Conservation (phyloP, 225 moss, liverwort and hornwort species). For the Bryoerythrophyllum caledonicum region DNA sequence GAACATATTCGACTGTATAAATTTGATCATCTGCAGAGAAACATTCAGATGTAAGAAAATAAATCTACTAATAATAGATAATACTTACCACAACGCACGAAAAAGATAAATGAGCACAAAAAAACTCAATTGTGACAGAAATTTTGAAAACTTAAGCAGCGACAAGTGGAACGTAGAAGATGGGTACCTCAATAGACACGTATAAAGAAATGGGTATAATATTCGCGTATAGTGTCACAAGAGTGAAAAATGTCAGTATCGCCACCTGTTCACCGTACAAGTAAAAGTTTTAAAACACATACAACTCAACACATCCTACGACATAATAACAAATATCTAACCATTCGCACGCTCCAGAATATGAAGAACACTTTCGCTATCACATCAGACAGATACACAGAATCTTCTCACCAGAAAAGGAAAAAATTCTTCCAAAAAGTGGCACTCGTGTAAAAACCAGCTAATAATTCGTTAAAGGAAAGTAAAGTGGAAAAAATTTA, state of each 20-base stretch:
- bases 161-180: slow-evolving; percentile 1
- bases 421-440: background rate
- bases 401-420: slow-evolving; percentile 7
- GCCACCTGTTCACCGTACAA: slow-evolving; percentile 61
- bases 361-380: background rate
- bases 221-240: slow-evolving; percentile 83
- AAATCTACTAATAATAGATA: slow-evolving; percentile 1
- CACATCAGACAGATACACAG: slow-evolving; percentile 12
- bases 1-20: slow-evolving; percentile 87
- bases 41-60: slow-evolving; percentile 9
- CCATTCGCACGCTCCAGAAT: slow-evolving; percentile 12
- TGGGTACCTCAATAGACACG: slow-evolving; percentile 89
- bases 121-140: slow-evolving; percentile 5
- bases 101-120: slow-evolving; percentile 5
- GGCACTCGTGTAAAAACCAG: background rate
- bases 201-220: slow-evolving; percentile 95
- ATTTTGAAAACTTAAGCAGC: background rate
- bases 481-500: background rate
- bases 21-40: slow-evolving; percentile 85
- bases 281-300: slow-evolving; percentile 6
- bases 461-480: background rate
- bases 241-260: slow-evolving; percentile 81
- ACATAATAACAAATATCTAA: background rate
- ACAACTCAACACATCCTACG: slow-evolving; percentile 1
- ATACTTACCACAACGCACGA: background rate